Evolutionary conservation across 306 rosid genomes (phyloP).

Genomic region (Albizia julibrissin): DNA sequence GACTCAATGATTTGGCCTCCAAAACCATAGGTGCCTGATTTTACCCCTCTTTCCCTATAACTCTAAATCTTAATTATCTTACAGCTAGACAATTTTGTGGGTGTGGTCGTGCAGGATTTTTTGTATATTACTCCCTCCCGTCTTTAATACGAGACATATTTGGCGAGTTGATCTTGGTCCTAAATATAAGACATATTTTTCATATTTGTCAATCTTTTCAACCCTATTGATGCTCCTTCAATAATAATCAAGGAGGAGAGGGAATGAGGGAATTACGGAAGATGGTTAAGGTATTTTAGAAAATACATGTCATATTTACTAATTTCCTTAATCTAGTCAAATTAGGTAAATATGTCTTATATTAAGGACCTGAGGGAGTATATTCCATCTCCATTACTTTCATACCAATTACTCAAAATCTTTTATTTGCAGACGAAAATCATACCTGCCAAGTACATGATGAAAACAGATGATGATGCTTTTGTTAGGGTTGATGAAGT

Average conservation of each 20-base stretch:
- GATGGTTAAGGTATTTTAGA: no score
- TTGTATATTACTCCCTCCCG: not conserved
- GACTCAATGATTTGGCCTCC: constrained; percentile 1
- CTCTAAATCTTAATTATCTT: not conserved
- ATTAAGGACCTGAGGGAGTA: no score
- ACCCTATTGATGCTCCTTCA: no score
- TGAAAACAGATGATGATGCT: constrained; percentile 98
- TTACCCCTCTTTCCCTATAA: not conserved
- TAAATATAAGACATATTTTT: no score
- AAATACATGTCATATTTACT: no score
- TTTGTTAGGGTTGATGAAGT: constrained; percentile 87
- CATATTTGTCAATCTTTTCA: no score
- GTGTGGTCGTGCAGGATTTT: not conserved
- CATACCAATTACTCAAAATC: constrained; percentile 1
- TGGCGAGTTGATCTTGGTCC: no score
- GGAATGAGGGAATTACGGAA: no score
- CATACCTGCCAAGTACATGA: constrained; percentile 78
- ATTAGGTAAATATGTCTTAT: no score
- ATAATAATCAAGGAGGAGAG: no score
- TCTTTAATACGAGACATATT: no score
- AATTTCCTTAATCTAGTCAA: no score
- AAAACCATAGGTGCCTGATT: not conserved
- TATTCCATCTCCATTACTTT: constrained; percentile 9
- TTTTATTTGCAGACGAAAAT: constrained; percentile 69
- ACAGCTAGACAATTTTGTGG: not conserved